These are phyloP conservation scores for Willaertia magna DNA, from an alignment of 208 protist genomes.

Conservation along the genomic window DNA sequence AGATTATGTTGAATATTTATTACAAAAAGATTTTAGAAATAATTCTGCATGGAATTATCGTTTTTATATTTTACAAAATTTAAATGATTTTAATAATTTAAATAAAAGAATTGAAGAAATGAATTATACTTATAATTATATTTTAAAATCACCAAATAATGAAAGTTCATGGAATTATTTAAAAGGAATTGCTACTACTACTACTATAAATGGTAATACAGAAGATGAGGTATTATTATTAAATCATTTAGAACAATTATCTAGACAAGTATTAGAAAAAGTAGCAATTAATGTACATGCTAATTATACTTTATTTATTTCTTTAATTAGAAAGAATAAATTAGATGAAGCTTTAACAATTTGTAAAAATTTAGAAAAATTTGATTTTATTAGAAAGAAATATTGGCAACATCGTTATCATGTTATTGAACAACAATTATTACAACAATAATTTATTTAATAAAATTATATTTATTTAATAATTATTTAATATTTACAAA, in stretches of 20 bases:
- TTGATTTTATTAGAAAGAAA: neutral
- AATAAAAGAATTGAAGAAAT: slow-evolving; percentile 30
- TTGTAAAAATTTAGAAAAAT: neutral
- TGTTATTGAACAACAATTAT: too few species aligned
- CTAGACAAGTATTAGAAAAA: neutral
- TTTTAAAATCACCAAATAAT: slow-evolving; percentile 41
- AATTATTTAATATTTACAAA: too few species aligned
- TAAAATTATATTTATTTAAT: too few species aligned
- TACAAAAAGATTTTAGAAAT: slow-evolving; percentile 55
- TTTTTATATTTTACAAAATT: slow-evolving; percentile 41
- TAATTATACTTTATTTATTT: neutral
- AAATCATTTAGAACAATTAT: neutral
- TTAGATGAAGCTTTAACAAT: neutral
- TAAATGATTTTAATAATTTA: neutral
- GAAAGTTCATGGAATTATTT: slow-evolving; percentile 25
- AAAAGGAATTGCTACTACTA: neutral
- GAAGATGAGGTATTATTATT: neutral
- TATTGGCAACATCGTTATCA: too few species aligned
- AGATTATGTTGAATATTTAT: slow-evolving; percentile 30
- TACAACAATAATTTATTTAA: too few species aligned
- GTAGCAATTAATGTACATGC: neutral
- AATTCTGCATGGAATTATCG: slow-evolving; percentile 73
- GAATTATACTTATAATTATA: slow-evolving; percentile 20
- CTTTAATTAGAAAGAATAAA: neutral
- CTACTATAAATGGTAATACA: neutral